Base-by-base conservation (phyloP, 2,329 filamentous ascomycete genomes). In the Plectosphaerella sp. region DNA sequence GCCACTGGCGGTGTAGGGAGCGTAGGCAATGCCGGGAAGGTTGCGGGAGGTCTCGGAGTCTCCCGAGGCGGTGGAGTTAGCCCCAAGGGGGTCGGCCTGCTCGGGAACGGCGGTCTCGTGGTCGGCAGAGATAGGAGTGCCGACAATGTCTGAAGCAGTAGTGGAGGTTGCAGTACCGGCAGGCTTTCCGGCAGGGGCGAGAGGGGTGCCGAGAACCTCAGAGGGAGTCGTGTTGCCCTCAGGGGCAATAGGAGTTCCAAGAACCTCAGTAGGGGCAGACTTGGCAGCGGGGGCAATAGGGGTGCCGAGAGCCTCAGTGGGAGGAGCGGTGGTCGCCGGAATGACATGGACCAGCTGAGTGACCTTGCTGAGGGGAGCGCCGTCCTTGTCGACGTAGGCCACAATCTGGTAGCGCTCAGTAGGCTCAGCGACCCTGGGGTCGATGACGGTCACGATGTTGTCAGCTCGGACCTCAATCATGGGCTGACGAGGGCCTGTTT, bases 321-420 rank as follows among this genome's bases (percentile, higher is more conserved):
- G 43, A 20, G 10, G 48, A 7, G 20, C 28, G 15, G 50, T 41
- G 16, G 47, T 28, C n/a, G 49, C 60, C 54, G 63, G 63, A 50
- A 64, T 58, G 50, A 60, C 59, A 51, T 63, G 52, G 50, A 73
- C 64, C n/a, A 62, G 64, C 48, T 72, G 67, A 12, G 67, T 74
- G 16, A 64, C 61, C 8, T 72, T 78, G 41, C 70, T 73, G 54
- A 83, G 57, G 3, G 75, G 70, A n/a, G 75, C 71, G 51, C 82
- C 82, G 52, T 77, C 64, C 57, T 78, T 68, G 61, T 88, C 76
- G 45, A 87, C 80, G 66, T 80, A 87, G 60, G 87, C 75, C 25
- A 84, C 74, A 48, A 79, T 71, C 53, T 78, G 70, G 6, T 74
- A 71, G 10, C 72, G 58, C 39, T 75, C 69, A 39, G 73, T 76